A percentile compares a stretch with the other conserved stretches of the same genome.
phyloP scores from a whole-genome alignment of 192 early-diverging fungal genomes.

The Obelidium mucronatum region DNA sequence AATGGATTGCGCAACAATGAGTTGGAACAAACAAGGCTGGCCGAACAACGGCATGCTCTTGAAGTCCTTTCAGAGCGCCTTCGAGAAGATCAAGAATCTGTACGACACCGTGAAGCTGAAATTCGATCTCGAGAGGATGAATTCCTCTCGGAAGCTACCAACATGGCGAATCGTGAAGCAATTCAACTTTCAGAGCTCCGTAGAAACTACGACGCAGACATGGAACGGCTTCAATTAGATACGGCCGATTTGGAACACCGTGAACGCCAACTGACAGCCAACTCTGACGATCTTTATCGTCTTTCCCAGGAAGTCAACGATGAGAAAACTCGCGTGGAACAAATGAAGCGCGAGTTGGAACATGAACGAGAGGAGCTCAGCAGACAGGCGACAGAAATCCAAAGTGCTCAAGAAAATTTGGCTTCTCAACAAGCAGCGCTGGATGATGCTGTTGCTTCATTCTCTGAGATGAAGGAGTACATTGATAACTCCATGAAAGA shows the following conservation, averaged over 20 bases:
- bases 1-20: background rate
- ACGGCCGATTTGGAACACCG: conserved; percentile 8
- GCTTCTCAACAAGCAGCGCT: conserved; percentile 14
- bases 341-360: conserved; percentile 5
- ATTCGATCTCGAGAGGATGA: conserved; percentile 27
- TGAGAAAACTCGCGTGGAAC: conserved; percentile 14
- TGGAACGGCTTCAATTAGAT: conserved; percentile 1
- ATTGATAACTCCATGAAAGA: conserved; percentile 29
- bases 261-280: background rate
- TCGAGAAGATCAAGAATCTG: conserved; percentile 8
- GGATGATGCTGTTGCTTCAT: conserved; percentile 23
- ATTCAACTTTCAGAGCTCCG: conserved; percentile 22
- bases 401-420: conserved; percentile 1
- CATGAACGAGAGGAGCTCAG: background rate
- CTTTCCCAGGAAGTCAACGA: conserved; percentile 14
- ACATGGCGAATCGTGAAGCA: conserved; percentile 26
- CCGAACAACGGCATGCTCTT: background rate
- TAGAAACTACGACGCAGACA: conserved; percentile 13
- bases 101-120: conserved; percentile 24
- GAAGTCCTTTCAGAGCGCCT: background rate
- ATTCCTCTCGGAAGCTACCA: conserved; percentile 22
- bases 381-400: conserved; percentile 11
- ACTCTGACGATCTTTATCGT: background rate
- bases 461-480: conserved; percentile 29
- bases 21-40: background rate